Percentiles rank a stretch among this genome's conserved stretches.
Evolutionary conservation across 2,329 filamentous ascomycete species (phyloP).

Genomic region (Diplocarpon mali): DNA sequence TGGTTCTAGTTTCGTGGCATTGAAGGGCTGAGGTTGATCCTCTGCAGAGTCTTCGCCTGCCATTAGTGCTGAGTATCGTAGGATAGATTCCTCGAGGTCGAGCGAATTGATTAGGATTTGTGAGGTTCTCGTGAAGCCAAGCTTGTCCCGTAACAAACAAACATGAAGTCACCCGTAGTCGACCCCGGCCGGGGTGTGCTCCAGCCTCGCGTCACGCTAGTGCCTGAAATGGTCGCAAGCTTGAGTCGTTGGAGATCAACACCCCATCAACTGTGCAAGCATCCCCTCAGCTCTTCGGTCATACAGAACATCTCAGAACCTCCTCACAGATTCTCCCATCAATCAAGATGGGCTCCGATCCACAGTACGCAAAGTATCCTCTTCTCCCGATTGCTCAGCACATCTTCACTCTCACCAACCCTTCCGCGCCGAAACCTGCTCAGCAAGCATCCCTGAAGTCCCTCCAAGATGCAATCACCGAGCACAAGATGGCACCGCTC

Average conservation of each 20-base stretch:
- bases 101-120: not conserved
- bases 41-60: slow-evolving; percentile 24
- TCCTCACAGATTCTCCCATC: not conserved
- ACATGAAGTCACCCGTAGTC: slow-evolving; percentile 6
- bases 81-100: not conserved
- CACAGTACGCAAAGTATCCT: slow-evolving; percentile 77
- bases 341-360: slow-evolving; percentile 59
- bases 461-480: slow-evolving; percentile 70
- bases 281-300: too few relatives aligned
- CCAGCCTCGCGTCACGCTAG: slow-evolving; percentile 21
- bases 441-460: slow-evolving; percentile 64
- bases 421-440: slow-evolving; percentile 51
- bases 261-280: slow-evolving; percentile 3
- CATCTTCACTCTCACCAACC: slow-evolving; percentile 78
- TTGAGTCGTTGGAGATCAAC: slow-evolving; percentile 12
- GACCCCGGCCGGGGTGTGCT: not conserved
- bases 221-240: slow-evolving; percentile 19
- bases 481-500: slow-evolving; percentile 80
- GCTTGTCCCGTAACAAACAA: not conserved
- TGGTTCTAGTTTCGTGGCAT: slow-evolving; percentile 32
- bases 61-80: slow-evolving; percentile 22
- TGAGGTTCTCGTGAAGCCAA: not conserved
- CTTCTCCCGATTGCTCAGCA: slow-evolving; percentile 72
- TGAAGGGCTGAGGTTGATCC: slow-evolving; percentile 31
- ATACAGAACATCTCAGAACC: slow-evolving; percentile 1